These are phyloP conservation scores for Ogataea polymorpha DNA, from an alignment of 805 yeast genomes.

Conservation along the genomic window DNA sequence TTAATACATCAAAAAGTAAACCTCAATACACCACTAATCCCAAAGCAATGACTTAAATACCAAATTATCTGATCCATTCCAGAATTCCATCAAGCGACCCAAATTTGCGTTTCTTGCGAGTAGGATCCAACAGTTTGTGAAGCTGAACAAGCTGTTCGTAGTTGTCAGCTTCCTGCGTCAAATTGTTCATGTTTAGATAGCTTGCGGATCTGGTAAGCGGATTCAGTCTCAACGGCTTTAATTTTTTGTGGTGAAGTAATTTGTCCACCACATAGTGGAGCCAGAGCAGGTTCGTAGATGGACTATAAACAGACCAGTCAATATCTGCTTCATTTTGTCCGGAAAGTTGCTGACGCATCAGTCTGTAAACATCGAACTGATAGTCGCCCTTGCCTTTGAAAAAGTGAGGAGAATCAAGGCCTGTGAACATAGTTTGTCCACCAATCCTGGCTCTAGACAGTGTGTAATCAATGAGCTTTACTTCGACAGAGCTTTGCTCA, in stretches of 20 bases:
- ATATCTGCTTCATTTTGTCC: slow-evolving; percentile 26
- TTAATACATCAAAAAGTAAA: background rate
- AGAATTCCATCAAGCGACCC: slow-evolving; percentile 11
- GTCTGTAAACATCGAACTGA: slow-evolving; percentile 57
- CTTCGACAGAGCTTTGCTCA: slow-evolving; percentile 22
- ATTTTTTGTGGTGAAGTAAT: slow-evolving; percentile 40
- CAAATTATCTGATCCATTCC: slow-evolving; percentile 8
- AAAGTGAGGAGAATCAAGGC: slow-evolving; percentile 63
- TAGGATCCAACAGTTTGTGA: slow-evolving; percentile 36
- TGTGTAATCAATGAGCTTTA: slow-evolving; percentile 57
- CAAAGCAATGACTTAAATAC: slow-evolving; percentile 2
- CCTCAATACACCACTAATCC: slow-evolving; percentile 1
- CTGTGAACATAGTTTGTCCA: slow-evolving; percentile 41
- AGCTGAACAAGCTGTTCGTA: slow-evolving; percentile 30
- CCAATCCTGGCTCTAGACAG: slow-evolving; percentile 45
- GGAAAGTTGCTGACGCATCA: slow-evolving; percentile 42
- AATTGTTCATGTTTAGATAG: slow-evolving; percentile 16
- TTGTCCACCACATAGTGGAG: slow-evolving; percentile 56
- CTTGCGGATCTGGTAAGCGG: slow-evolving; percentile 25
- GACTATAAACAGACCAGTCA: slow-evolving; percentile 46
- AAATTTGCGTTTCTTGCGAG: slow-evolving; percentile 22
- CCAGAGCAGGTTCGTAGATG: slow-evolving; percentile 61
- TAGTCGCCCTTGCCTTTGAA: slow-evolving; percentile 59
- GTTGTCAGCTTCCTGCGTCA: slow-evolving; percentile 21
- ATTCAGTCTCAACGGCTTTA: slow-evolving; percentile 27